Percentiles rank a stretch among this genome's conserved stretches.
Conservation (phyloP, 2,329 filamentous ascomycete species). For the Arachnopeziza araneosa region DNA sequence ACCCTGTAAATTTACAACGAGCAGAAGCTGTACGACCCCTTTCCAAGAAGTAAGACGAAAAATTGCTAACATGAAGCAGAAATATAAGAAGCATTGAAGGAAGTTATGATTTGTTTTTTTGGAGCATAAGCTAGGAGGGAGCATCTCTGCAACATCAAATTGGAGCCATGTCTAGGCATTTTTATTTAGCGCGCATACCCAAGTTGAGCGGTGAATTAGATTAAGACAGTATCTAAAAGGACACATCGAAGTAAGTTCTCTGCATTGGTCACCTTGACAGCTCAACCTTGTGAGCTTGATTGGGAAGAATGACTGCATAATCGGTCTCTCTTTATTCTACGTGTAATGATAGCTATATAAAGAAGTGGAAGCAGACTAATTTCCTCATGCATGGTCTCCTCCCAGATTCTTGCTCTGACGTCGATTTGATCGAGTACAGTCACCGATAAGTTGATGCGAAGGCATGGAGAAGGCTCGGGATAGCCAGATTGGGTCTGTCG, state of each 20-base stretch:
- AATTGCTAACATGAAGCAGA: constrained; percentile 21
- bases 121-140: constrained; percentile 8
- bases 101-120: constrained; percentile 19
- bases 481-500: not conserved
- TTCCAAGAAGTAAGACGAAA: not conserved
- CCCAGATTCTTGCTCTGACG: no score
- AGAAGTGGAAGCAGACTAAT: no score
- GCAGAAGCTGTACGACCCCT: constrained; percentile 75
- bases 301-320: no score
- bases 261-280: not conserved
- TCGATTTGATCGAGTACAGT: no score
- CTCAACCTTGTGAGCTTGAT: no score
- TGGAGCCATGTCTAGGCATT: constrained; percentile 2
- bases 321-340: no score
- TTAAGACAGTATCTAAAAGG: not conserved
- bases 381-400: no score
- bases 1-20: constrained; percentile 72
- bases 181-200: not conserved
- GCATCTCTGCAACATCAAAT: not conserved
- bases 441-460: no score
- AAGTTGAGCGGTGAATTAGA: not conserved
- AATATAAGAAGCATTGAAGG: constrained; percentile 33
- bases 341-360: no score
- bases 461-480: not conserved
- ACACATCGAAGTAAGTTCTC: not conserved